These are phyloP conservation scores for Daphne laureola DNA, from an alignment of 441 rosid species.

Conservation along the genomic window DNA sequence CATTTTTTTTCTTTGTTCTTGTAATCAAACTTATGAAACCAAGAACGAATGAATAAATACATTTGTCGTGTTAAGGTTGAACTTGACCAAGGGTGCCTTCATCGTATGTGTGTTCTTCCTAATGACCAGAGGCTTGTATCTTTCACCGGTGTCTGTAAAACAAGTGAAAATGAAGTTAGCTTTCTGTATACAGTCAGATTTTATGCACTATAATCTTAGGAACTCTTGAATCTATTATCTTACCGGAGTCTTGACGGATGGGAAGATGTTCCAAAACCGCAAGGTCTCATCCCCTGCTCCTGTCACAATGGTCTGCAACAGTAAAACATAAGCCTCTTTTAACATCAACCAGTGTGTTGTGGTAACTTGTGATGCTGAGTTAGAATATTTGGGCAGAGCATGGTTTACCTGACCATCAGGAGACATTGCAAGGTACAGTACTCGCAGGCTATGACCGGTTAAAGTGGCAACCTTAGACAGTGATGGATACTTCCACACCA, in stretches of 20 bases:
- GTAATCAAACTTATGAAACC: too few relatives aligned
- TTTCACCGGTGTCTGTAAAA: conserved; percentile 69
- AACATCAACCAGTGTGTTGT: background rate
- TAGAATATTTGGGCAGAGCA: too few relatives aligned
- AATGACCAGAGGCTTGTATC: conserved; percentile 91
- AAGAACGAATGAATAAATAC: too few relatives aligned
- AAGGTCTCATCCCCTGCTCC: conserved; percentile 99
- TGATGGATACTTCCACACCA: conserved; percentile 97
- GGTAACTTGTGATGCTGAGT: background rate
- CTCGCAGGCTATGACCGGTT: conserved; percentile 86
- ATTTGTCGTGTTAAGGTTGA: too few relatives aligned
- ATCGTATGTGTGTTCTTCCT: conserved; percentile 83
- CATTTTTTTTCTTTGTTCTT: too few relatives aligned
- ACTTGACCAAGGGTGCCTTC: conserved; percentile 2
- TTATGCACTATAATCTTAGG: background rate
- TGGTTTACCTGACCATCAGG: conserved; percentile 81
- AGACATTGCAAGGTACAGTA: conserved; percentile 86
- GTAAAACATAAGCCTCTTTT: background rate
- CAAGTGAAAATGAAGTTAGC: background rate
- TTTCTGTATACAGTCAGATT: background rate
- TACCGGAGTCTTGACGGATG: conserved; percentile 73
- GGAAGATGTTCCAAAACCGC: conserved; percentile 93
- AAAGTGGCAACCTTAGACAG: conserved; percentile 88
- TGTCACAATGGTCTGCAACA: conserved; percentile 82
- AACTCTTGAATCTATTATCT: conserved; percentile 13